Base-by-base conservation (phyloP, 2,329 filamentous ascomycete genomes). In the Claviceps sp. region DNA sequence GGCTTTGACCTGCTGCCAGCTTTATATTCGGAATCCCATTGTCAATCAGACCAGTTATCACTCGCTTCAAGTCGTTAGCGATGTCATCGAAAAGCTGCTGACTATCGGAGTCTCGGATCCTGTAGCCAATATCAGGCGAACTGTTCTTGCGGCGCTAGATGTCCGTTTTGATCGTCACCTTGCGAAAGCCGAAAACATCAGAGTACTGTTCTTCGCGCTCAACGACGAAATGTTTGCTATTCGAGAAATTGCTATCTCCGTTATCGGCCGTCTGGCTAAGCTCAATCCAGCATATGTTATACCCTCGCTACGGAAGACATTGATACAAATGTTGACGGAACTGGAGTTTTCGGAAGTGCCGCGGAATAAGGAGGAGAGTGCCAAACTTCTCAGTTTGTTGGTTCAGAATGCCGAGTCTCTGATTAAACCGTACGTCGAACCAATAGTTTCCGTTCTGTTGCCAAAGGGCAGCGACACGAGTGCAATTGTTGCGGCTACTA, bases 241-340 rank as follows among this genome's bases (percentile, higher is more conserved):
- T 54, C 79, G 94, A 60, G 90, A 98, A 70, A 91, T 93, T 30
- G 87, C 93, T 8, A 96, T 99, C 62, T 85, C 88, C 18, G 96
- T 98, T 58, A 95, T 98, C 61, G 94, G 93, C 36, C 88, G 94
- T 13, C 74, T 99, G 52, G 94, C 93, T 0, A 79, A 81, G 50
- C 84, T 89, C 58, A 98, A 98, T 58, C 94, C 93, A 1, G 94
- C 94, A 53, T 98, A 98, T 67, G 90, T 98, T 58, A 95, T 98
- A 61, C 93, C 94, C 1, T 94, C 93, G 0, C 70, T 98, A 41
- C 85, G 93, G 56, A 98, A 98, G 68, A 86, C 94, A 5, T 79
- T 98, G 26, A 90, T 98, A 54, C 94, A 98, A 67, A 84, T 98
- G 67, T 77, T 98, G 55, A 98, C 93, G 0, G 91, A 96, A 62